phyloP scores from a whole-genome alignment of 2,329 filamentous ascomycete species.

The Venturia oleaginea region DNA sequence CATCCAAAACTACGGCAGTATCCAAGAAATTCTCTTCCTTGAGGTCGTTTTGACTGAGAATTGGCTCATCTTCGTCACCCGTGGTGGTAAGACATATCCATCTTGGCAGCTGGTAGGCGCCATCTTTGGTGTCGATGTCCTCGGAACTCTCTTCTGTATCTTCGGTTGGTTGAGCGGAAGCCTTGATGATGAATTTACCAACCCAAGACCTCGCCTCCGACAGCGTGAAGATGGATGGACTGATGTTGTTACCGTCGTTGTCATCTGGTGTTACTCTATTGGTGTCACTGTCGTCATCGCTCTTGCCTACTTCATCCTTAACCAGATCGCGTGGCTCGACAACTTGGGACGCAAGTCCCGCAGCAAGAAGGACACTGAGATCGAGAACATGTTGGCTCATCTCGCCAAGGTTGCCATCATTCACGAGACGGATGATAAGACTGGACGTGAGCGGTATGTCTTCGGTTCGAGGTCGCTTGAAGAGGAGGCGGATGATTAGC shows the following conservation, averaged over 20 bases:
- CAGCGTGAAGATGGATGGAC: constrained; percentile 43
- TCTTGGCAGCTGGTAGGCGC: constrained; percentile 65
- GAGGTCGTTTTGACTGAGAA: constrained; percentile 45
- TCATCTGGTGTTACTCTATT: constrained; percentile 58
- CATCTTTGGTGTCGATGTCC: constrained; percentile 61
- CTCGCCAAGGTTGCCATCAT: constrained; percentile 55
- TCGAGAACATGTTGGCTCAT: constrained; percentile 58
- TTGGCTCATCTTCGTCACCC: constrained; percentile 47
- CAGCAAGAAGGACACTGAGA: constrained; percentile 50
- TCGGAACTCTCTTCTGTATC: constrained; percentile 64
- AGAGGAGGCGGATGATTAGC: constrained; percentile 41
- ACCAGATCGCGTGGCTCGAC: constrained; percentile 49
- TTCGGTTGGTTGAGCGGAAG: constrained; percentile 64
- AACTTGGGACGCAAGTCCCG: constrained; percentile 56
- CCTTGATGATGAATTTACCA: constrained; percentile 30
- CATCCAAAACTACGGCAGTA: constrained; percentile 64
- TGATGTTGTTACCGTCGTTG: constrained; percentile 56
- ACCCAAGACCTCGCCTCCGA: constrained; percentile 32
- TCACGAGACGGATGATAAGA: constrained; percentile 45
- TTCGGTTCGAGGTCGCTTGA: constrained; percentile 35
- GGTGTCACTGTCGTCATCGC: constrained; percentile 57
- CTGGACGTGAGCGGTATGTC: constrained; percentile 34
- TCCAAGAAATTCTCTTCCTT: constrained; percentile 58
- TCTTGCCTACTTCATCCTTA: constrained; percentile 55
- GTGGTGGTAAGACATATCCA: constrained; percentile 60